Percentiles rank a stretch among this genome's conserved stretches.
Evolutionary conservation across 1,139 yeast genomes (phyloP).

Genomic region (Debaryomyces psychrophilus): DNA sequence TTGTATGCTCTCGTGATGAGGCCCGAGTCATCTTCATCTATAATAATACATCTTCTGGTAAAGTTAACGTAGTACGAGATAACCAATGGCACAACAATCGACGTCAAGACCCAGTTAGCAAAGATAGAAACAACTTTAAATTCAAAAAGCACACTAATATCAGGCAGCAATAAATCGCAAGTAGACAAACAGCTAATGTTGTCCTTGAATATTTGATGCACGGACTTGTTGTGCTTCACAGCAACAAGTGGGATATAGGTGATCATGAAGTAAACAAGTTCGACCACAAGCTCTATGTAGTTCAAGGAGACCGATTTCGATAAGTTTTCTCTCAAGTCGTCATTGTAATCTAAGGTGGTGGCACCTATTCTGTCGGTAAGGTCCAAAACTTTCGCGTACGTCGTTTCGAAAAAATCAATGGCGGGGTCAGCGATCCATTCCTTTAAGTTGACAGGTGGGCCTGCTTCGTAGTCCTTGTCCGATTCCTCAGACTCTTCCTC

Average conservation of each 20-base stretch:
- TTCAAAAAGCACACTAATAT: constrained; percentile 37
- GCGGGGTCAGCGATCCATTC: constrained; percentile 43
- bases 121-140: constrained; percentile 35
- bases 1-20: constrained; percentile 41
- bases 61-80: constrained; percentile 57
- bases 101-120: constrained; percentile 43
- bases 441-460: constrained; percentile 48
- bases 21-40: constrained; percentile 40
- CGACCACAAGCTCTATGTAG: constrained; percentile 42
- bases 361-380: constrained; percentile 44
- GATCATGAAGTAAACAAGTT: constrained; percentile 39
- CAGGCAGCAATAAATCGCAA: constrained; percentile 35
- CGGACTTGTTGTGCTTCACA: constrained; percentile 38
- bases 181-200: constrained; percentile 32
- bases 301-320: constrained; percentile 53
- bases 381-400: constrained; percentile 33
- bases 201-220: constrained; percentile 45
- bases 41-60: constrained; percentile 47
- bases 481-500: constrained; percentile 27
- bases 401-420: constrained; percentile 34
- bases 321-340: constrained; percentile 51
- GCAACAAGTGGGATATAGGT: constrained; percentile 43
- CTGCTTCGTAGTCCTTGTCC: constrained; percentile 36
- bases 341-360: constrained; percentile 45
- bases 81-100: constrained; percentile 48